Conservation (phyloP, 2,329 filamentous ascomycete species). For the Cladorrhinum sp. region DNA sequence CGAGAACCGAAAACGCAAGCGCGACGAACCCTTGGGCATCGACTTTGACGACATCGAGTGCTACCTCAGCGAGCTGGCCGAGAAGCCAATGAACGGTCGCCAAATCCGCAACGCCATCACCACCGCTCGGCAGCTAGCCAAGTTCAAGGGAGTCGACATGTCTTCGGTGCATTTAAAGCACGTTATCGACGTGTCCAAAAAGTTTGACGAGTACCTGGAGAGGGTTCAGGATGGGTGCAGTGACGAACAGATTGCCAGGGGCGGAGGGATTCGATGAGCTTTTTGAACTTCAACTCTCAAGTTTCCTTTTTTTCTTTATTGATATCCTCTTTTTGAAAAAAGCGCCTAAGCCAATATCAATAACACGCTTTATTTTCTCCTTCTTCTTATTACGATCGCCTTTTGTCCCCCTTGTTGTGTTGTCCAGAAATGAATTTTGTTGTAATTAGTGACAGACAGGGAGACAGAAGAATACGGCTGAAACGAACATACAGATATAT, state of each 20-base stretch:
- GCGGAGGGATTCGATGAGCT: neutral
- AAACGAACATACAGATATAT: no score
- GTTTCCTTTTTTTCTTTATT: no score
- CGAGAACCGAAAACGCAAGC: neutral
- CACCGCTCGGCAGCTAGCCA: neutral
- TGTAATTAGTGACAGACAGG: no score
- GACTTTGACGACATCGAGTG: neutral
- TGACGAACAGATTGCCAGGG: neutral
- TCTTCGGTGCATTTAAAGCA: neutral
- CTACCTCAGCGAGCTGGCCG: neutral
- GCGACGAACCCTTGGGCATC: neutral
- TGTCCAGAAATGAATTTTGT: no score
- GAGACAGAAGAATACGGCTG: no score
- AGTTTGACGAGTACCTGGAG: neutral
- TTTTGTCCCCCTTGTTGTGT: no score
- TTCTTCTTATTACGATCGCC: no score
- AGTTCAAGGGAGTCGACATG: neutral
- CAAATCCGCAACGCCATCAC: slow-evolving; percentile 2
- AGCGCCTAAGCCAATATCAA: no score
- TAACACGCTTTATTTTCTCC: no score
- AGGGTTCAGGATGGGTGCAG: neutral
- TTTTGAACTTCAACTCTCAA: no score
- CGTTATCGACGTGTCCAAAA: neutral
- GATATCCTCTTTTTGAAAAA: no score
- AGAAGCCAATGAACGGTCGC: neutral